Evolutionary conservation across 768 basidiomycete genomes (phyloP).

Genomic region (Podaxis sp.): DNA sequence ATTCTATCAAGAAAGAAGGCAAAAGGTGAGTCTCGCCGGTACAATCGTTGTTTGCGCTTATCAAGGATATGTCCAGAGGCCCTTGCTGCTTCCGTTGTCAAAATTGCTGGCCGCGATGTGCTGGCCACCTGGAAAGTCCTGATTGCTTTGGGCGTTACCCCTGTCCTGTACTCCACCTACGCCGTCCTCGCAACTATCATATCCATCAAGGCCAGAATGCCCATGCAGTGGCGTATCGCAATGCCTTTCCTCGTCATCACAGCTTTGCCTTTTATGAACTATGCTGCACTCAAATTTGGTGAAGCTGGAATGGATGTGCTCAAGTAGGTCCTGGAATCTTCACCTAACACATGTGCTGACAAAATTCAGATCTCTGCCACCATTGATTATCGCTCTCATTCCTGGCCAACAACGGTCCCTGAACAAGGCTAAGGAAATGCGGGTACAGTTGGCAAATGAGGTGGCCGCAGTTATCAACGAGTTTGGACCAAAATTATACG

Average conservation of each 20-base stretch:
- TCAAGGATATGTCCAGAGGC: slow-evolving; percentile 60
- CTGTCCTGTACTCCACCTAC: slow-evolving; percentile 82
- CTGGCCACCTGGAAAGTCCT: slow-evolving; percentile 97
- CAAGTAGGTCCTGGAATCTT: slow-evolving; percentile 57
- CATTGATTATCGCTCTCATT: slow-evolving; percentile 81
- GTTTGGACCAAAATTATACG: slow-evolving; percentile 84
- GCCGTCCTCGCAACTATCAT: slow-evolving; percentile 75
- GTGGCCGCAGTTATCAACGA: slow-evolving; percentile 83
- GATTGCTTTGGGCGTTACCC: slow-evolving; percentile 88
- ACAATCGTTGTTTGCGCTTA: background rate
- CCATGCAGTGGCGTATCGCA: slow-evolving; percentile 63
- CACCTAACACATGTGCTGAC: slow-evolving; percentile 4
- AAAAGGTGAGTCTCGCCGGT: slow-evolving; percentile 52
- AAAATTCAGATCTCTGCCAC: slow-evolving; percentile 74
- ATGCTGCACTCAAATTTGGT: slow-evolving; percentile 93
- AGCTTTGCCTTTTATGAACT: slow-evolving; percentile 84
- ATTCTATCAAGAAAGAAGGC: slow-evolving; percentile 87
- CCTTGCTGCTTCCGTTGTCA: slow-evolving; percentile 91
- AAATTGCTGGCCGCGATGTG: slow-evolving; percentile 95
- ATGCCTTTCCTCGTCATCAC: slow-evolving; percentile 78
- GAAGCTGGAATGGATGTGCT: slow-evolving; percentile 97
- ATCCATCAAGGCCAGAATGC: slow-evolving; percentile 64
- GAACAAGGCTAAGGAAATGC: slow-evolving; percentile 70
- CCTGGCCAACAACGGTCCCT: slow-evolving; percentile 87
- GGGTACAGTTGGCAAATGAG: slow-evolving; percentile 78